Evolutionary conservation across 2,329 filamentous ascomycete genomes (phyloP).

Genomic region (Colletotrichum camelliae): DNA sequence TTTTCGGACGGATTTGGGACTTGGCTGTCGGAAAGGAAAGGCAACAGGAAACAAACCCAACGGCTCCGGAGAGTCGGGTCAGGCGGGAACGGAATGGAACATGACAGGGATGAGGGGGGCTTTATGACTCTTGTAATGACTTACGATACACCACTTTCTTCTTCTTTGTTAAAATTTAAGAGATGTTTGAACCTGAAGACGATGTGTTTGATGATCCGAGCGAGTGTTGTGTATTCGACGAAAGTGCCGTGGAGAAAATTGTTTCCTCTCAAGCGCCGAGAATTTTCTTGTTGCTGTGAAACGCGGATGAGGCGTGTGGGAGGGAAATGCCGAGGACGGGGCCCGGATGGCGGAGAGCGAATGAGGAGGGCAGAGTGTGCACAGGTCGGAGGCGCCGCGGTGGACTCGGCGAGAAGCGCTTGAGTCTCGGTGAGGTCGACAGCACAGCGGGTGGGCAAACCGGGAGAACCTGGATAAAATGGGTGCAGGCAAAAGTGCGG

Average conservation of each 20-base stretch:
- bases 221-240: not conserved
- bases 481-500: not conserved
- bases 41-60: not conserved
- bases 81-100: not conserved
- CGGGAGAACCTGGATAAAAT: not conserved
- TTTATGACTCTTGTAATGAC: constrained; percentile 19
- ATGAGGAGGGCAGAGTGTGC: not conserved
- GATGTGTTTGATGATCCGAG: not conserved
- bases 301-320: not conserved
- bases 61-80: not conserved
- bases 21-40: constrained; percentile 16
- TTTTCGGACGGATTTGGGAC: not conserved
- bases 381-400: not conserved
- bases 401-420: constrained; percentile 3
- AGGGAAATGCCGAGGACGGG: not conserved
- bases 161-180: not conserved
- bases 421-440: not conserved
- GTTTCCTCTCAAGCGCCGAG: not conserved
- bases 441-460: not conserved
- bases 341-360: constrained; percentile 5
- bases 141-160: constrained; percentile 12
- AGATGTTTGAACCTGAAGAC: not conserved
- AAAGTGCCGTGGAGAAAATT: not conserved
- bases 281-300: not conserved
- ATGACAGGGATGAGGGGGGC: not conserved